phyloP scores from a whole-genome alignment of 2,329 filamentous ascomycete species.

The Apiospora phragmitis region DNA sequence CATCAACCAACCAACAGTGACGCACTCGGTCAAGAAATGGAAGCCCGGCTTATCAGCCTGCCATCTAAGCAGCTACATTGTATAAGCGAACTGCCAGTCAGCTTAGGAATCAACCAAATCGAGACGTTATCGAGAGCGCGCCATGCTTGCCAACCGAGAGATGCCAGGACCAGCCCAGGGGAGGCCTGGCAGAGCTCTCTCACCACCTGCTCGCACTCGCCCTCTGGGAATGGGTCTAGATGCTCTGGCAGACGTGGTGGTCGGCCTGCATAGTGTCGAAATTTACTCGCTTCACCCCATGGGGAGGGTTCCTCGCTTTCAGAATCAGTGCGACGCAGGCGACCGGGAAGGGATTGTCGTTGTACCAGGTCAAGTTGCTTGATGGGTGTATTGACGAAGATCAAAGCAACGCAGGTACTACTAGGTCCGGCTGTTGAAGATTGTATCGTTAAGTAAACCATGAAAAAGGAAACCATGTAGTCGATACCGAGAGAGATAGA shows the following conservation, averaged over 20 bases:
- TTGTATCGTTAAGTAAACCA: background rate
- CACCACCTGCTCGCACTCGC: slow-evolving; percentile 4
- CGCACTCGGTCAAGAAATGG: background rate
- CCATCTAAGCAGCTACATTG: background rate
- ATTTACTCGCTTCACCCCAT: slow-evolving; percentile 7
- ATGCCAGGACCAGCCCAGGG: background rate
- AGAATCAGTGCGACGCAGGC: slow-evolving; percentile 3
- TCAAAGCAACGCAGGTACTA: background rate
- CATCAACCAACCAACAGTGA: slow-evolving; percentile 4
- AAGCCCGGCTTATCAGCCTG: slow-evolving; percentile 8
- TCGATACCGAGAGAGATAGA: background rate
- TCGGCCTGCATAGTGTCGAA: slow-evolving; percentile 1
- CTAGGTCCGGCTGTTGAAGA: background rate
- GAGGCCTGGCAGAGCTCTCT: background rate
- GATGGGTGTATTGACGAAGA: background rate
- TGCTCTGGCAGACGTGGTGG: slow-evolving; percentile 1
- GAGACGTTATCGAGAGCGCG: background rate
- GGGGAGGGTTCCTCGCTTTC: slow-evolving; percentile 1
- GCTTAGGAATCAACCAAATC: slow-evolving; percentile 3
- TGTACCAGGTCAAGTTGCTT: background rate
- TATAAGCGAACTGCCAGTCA: background rate
- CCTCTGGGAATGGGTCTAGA: background rate
- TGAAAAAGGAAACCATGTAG: slow-evolving; percentile 1
- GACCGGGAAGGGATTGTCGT: background rate
- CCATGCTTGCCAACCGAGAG: background rate